Percentiles rank a stretch among this genome's conserved stretches.
Conservation (phyloP, 1,139 yeast species). For the Candida sanyaensis region DNA sequence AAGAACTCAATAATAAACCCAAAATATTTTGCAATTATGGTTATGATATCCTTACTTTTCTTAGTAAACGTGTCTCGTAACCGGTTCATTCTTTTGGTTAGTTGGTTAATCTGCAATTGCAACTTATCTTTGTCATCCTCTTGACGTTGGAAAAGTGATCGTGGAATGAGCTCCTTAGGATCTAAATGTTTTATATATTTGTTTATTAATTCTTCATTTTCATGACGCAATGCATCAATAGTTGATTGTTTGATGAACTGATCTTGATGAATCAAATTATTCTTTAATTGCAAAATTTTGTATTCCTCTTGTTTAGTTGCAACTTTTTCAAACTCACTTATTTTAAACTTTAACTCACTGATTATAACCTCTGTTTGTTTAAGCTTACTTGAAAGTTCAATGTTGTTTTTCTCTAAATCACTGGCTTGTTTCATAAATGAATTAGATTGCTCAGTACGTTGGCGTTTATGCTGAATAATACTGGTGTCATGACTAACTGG, state of each 20-base stretch:
- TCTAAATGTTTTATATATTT: constrained; percentile 20
- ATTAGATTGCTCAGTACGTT: neutral
- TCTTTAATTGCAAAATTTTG: constrained; percentile 62
- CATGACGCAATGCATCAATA: constrained; percentile 54
- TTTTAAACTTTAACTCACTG: constrained; percentile 31
- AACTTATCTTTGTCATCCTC: constrained; percentile 54
- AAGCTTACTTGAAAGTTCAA: constrained; percentile 39
- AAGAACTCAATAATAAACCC: constrained; percentile 78
- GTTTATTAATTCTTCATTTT: constrained; percentile 57
- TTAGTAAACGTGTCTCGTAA: constrained; percentile 65
- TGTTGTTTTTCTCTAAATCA: constrained; percentile 44
- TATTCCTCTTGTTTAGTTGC: constrained; percentile 35
- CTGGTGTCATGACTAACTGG: neutral
- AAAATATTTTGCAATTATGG: constrained; percentile 65
- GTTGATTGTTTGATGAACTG: constrained; percentile 61
- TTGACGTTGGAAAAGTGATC: constrained; percentile 64
- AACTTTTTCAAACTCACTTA: constrained; percentile 28
- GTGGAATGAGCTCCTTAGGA: constrained; percentile 45
- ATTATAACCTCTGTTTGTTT: constrained; percentile 32
- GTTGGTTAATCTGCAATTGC: constrained; percentile 51
- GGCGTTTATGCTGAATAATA: neutral
- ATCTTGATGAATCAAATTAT: constrained; percentile 67
- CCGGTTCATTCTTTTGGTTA: constrained; percentile 59
- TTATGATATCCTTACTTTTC: constrained; percentile 73
- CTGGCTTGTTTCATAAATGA: constrained; percentile 26